Evolutionary conservation across 805 yeast genomes (phyloP).

Genomic region (Blastobotrys americana): DNA sequence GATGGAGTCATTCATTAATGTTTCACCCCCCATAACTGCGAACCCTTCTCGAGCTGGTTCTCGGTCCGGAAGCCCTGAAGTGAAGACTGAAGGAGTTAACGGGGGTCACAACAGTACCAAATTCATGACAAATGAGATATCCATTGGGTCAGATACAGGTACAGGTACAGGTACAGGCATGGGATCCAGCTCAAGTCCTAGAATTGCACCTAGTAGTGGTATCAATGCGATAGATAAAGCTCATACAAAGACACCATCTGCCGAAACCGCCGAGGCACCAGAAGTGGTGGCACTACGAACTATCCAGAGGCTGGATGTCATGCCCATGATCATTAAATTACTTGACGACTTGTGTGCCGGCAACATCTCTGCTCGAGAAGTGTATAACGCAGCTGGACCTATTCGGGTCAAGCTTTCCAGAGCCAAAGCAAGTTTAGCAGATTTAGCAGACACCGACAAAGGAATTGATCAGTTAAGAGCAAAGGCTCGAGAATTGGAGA

Average conservation of each 20-base stretch:
- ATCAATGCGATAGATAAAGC: no score
- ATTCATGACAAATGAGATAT: no score
- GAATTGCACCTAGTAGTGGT: no score
- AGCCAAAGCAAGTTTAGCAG: constrained; percentile 18
- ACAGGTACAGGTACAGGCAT: no score
- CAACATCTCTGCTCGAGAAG: constrained; percentile 22
- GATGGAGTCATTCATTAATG: background rate
- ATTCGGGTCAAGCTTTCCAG: constrained; percentile 21
- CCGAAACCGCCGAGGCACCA: no score
- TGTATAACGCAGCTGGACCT: constrained; percentile 27
- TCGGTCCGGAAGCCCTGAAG: background rate
- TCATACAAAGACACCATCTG: no score
- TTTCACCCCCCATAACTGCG: background rate
- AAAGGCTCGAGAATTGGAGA: constrained; percentile 10
- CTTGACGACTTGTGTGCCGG: constrained; percentile 19
- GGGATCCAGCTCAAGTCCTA: no score
- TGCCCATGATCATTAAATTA: constrained; percentile 23
- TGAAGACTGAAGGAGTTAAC: no score
- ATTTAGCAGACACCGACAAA: constrained; percentile 21
- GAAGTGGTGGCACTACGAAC: constrained; percentile 10
- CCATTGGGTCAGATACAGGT: no score
- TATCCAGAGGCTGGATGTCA: constrained; percentile 22
- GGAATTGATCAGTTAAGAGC: constrained; percentile 28
- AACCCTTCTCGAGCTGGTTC: background rate
- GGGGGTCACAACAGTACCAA: no score